Percentiles rank a stretch among this genome's conserved stretches.
Conservation (phyloP, 2,329 filamentous ascomycete species). For the Diaporthe capsici region DNA sequence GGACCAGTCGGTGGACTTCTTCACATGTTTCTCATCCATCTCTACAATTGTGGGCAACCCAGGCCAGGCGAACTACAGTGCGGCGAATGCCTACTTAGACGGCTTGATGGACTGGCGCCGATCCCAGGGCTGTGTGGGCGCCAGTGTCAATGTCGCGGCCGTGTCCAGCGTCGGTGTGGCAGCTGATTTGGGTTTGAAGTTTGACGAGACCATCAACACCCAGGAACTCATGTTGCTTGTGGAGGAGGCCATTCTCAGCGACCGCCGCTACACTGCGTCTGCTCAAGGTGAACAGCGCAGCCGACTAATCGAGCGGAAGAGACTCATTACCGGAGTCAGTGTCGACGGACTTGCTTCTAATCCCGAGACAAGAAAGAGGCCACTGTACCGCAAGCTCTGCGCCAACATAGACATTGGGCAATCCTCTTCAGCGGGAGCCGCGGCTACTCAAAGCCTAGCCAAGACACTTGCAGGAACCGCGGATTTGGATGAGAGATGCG, state of each 20-base stretch:
- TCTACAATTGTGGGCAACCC: constrained; percentile 46
- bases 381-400: constrained; percentile 14
- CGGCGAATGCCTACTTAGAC: constrained; percentile 58
- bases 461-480: neutral
- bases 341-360: neutral
- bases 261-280: neutral
- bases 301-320: neutral
- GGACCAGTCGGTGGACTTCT: constrained; percentile 46
- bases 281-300: neutral
- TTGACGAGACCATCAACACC: constrained; percentile 27
- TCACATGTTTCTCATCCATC: constrained; percentile 51
- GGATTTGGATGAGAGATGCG: neutral
- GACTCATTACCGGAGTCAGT: neutral
- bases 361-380: constrained; percentile 10
- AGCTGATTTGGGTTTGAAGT: neutral
- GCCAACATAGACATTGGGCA: constrained; percentile 2
- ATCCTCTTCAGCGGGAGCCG: neutral
- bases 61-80: constrained; percentile 59
- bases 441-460: neutral
- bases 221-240: constrained; percentile 25
- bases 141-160: constrained; percentile 23
- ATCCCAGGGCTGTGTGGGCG: neutral
- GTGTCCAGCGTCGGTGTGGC: constrained; percentile 25
- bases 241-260: constrained; percentile 19
- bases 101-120: constrained; percentile 44